phyloP scores from a whole-genome alignment of 2,329 filamentous ascomycete genomes.

The Epichloe hybrida region DNA sequence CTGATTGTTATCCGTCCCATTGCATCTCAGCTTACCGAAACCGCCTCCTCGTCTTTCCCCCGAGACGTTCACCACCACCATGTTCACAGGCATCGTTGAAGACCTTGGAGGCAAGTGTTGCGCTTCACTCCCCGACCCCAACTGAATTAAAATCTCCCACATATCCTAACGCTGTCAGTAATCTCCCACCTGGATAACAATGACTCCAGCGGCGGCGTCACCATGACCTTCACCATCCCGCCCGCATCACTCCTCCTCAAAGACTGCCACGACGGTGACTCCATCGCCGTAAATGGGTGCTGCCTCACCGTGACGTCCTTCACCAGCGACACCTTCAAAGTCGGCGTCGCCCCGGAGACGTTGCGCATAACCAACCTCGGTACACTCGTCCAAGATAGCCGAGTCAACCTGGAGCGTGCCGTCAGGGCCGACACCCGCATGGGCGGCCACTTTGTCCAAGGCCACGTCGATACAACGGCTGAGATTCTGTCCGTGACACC shows the following conservation, averaged over 20 bases:
- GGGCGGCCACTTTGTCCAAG: slow-evolving; percentile 97
- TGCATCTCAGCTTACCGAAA: background rate
- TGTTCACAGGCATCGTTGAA: slow-evolving; percentile 96
- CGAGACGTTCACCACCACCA: slow-evolving; percentile 23
- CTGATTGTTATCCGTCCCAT: background rate
- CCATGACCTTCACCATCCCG: slow-evolving; percentile 67
- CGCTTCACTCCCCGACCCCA: too few species aligned
- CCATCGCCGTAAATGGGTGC: slow-evolving; percentile 88
- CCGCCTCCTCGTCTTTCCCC: background rate
- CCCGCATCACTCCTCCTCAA: slow-evolving; percentile 58
- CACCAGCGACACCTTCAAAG: slow-evolving; percentile 53
- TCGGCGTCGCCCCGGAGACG: slow-evolving; percentile 90
- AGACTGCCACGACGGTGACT: slow-evolving; percentile 81
- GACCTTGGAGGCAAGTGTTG: slow-evolving; percentile 68
- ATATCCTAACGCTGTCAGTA: slow-evolving; percentile 37
- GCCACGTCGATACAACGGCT: slow-evolving; percentile 86
- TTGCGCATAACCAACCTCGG: slow-evolving; percentile 94
- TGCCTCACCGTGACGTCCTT: slow-evolving; percentile 74
- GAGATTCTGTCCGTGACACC: slow-evolving; percentile 56
- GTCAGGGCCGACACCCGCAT: slow-evolving; percentile 86
- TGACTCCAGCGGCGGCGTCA: slow-evolving; percentile 77
- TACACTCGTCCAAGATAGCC: slow-evolving; percentile 46
- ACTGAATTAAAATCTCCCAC: too few species aligned
- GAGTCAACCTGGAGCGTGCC: slow-evolving; percentile 87
- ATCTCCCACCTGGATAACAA: slow-evolving; percentile 69